Percentiles rank a stretch among this genome's conserved stretches.
Conservation (phyloP, 768 basidiomycete species). For the Calocera cornea region DNA sequence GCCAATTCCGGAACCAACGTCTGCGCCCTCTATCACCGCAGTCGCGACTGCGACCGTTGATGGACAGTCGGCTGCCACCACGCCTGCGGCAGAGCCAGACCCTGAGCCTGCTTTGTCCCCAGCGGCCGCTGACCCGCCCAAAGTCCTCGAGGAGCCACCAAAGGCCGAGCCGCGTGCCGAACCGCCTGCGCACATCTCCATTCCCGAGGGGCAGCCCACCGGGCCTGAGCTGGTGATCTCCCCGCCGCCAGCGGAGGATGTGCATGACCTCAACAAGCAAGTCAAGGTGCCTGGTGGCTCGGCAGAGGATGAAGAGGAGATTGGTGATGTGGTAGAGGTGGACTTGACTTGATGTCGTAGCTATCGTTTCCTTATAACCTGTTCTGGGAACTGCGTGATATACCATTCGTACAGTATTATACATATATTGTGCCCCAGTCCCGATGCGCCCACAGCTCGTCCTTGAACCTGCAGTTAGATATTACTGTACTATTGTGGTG, state of each 20-base stretch:
- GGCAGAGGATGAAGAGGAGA: constrained; percentile 55
- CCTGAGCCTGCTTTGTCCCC: background rate
- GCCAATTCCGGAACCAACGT: background rate
- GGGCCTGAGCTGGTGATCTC: background rate
- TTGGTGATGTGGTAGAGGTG: constrained; percentile 68
- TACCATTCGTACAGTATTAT: constrained; percentile 5
- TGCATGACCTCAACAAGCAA: background rate
- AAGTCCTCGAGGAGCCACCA: background rate
- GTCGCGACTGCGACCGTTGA: background rate
- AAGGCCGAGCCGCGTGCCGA: background rate
- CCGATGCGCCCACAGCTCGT: background rate
- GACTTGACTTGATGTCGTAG: constrained; percentile 13
- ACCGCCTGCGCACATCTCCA: background rate
- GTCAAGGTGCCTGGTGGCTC: constrained; percentile 13
- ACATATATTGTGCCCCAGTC: background rate
- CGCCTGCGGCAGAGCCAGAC: background rate
- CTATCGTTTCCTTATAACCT: background rate
- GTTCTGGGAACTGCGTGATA: background rate
- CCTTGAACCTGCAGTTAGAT: too few relatives aligned
- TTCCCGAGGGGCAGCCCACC: background rate
- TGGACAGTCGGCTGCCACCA: background rate
- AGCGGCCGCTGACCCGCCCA: background rate
- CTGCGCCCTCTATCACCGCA: background rate
- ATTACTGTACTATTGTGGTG: too few relatives aligned
- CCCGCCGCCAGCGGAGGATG: background rate